These are phyloP conservation scores for Coemansia sp. DNA, from an alignment of 192 early-diverging fungal genomes.

Conservation along the genomic window DNA sequence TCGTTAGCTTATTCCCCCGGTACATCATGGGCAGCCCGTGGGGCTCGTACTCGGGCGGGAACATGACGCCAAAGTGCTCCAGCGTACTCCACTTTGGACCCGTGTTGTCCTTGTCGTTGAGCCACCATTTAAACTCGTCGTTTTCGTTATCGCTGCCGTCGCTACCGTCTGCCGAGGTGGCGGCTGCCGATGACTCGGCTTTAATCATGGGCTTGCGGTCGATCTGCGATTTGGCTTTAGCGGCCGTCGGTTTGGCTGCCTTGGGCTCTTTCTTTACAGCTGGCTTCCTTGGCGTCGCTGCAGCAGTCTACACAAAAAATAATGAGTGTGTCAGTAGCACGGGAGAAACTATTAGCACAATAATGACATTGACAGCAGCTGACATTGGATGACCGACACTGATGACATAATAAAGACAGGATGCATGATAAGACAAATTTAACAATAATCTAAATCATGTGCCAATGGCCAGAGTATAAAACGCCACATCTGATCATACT, in stretches of 20 bases:
- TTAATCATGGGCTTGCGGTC: constrained; percentile 43
- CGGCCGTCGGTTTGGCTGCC: neutral
- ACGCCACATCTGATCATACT: neutral
- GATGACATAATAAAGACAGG: neutral
- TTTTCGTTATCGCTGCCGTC: constrained; percentile 47
- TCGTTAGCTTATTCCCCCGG: constrained; percentile 63
- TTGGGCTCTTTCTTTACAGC: constrained; percentile 17
- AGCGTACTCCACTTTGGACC: constrained; percentile 84
- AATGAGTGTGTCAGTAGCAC: neutral
- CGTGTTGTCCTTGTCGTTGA: constrained; percentile 61
- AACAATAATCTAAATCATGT: constrained; percentile 2
- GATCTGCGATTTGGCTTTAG: constrained; percentile 14
- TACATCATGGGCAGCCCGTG: constrained; percentile 90
- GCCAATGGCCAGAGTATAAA: neutral
- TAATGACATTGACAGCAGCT: neutral
- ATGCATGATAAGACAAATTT: neutral
- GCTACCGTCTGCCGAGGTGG: constrained; percentile 27
- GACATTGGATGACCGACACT: neutral
- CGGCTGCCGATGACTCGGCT: constrained; percentile 30
- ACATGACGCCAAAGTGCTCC: constrained; percentile 83
- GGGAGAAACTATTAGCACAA: neutral
- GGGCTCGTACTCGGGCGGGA: constrained; percentile 88
- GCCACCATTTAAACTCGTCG: constrained; percentile 75
- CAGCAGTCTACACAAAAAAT: constrained; percentile 7
- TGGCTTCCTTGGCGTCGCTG: constrained; percentile 4